Evolutionary conservation across 768 basidiomycete species (phyloP), one percentile per base, ranked within the genome.

Genomic region (Sarcomyxa edulis): DNA sequence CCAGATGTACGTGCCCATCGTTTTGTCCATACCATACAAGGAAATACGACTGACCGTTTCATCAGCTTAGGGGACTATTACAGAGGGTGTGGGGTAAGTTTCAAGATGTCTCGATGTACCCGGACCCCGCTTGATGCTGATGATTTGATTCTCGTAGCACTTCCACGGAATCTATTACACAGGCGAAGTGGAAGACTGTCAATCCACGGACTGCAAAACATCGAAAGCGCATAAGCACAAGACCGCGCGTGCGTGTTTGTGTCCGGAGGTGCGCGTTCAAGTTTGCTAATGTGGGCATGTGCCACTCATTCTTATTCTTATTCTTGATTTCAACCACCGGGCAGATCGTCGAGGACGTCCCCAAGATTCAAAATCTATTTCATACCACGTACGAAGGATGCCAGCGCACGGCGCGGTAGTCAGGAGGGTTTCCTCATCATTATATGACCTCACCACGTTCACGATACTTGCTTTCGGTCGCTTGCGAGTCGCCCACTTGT

Each of bases 121-220:
- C 32, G 18, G 9, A 34, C 25, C 11, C 7, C 23, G 37, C 26
- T 45, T 6, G 26, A 30, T 22, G 10, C 46, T 50, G 35, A 48
- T 32, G 38, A 33, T 35, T 5, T 28, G 21, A 40, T 48, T 43
- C 41, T 29, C 19, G 12, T 44, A 71, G 70, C 71, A 71, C 41
- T 72, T 71, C 55, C 69, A 71, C 39, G 66, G 65, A 26, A 62
- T 67, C n/a, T 71, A 68, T 48, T 70, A 61, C 45, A 71, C 71
- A 28, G 71, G 71, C 18, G 65, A 66, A 48, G 58, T 53, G 16
- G 50, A 46, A 27, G 71, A 72, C 48, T 72, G 71, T 43, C 41
- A 45, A 23, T 63, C 62, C 11, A 44, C 47, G 1, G 43, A 43
- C 4, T 72, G 71, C 56, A 70, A 61, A 43, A 59, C 62, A 6